Base-by-base conservation (phyloP, 2,329 filamentous ascomycete genomes). In the Malbranchea zuffiana region DNA sequence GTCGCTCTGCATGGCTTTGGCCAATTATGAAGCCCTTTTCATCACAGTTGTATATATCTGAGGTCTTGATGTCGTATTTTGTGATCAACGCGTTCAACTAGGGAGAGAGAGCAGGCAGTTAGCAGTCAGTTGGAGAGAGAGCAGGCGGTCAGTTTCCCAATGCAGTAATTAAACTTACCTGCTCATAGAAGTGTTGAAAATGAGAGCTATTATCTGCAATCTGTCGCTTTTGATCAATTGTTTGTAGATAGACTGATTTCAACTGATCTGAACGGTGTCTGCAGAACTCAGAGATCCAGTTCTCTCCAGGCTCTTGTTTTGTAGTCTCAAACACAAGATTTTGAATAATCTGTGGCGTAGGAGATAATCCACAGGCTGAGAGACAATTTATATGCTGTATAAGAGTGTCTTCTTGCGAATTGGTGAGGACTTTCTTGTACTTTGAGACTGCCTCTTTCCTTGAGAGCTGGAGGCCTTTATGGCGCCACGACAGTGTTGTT, bases 11-110 rank as follows among this genome's bases (percentile, higher is more conserved):
- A 23, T 37, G 18, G n/a, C 19, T 5, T 6, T 32, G 20, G 16
- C 13, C 20, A 35, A 35, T 23, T 15, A 35, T n/a, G 32, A 25
- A 29, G 23, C 16, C 34, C 32, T 37, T 37, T 18, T 37, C 18
- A 37, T 37, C 19, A 19, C 31, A 37, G n/a, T 37, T 37, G 8
- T 32, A 37, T 3, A 13, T 37, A 32, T 37, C 32, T 4, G 15
- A 5, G n/a, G 27, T 3, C 3, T 20, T 16, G 21, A 37, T 32
- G 2, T 31, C 3, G 12, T 37, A 37, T 24, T 32, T 23, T 1
- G 2, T 18, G 4, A 32, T 37, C 10, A n/a, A 13, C 3, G 20
- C 3, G 13, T 21, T 2, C 2, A 37, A 3, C 26, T 37, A 18
- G 25, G 21, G 25, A 11, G 8, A 23, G 4, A 3, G 17, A 12